Evolutionary conservation across 1,284 basidiomycete species (phyloP), one percentile per base, ranked within the genome.

Genomic region (Agaricales sp.): DNA sequence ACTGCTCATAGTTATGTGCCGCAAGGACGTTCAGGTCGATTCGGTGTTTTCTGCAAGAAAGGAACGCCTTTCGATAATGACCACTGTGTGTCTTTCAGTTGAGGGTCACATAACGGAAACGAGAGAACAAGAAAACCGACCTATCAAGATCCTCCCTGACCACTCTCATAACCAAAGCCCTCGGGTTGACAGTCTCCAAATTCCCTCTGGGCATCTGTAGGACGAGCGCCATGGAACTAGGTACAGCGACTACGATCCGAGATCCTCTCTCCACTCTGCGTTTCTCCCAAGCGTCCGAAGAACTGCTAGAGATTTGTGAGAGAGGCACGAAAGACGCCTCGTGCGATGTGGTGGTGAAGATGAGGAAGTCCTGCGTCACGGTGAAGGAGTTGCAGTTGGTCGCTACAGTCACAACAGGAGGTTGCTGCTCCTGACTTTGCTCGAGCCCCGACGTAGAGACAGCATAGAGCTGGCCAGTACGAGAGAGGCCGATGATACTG

Each of bases 201-300:
- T 99, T 99, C 0, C 96, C 96, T 56, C 96, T 71, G 0, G 95
- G 96, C 93, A 99, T 99, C 68, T 99, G 96, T 12, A 99, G 68
- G 1, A 99, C 87, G 14, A 97, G 66, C 55, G 77, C 84, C 90
- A 96, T 98, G 4, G 80, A 70, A 53, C 84, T 91, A 2, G 92
- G 86, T 0, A 94, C 84, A 11, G 84, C 85, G 0, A 83, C 80
- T 1, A 96, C 90, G 22, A 95, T 92, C 51, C 83, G 69, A 1
- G 89, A 85, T 0, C 93, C 93, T 44, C 94, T 70, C 64, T 97
- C 93, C 0, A 96, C 77, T 16, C 87, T 74, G 39, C 93, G 74
- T 14, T 72, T 77, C 57, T 88, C 82, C 83, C 82, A 88, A 46
- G 66, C 66, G 1, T 53, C 61, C 13, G 67, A 63, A 16, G 73